Conservation (phyloP, 305 asterid species). For the Fraxinus latifolia region DNA sequence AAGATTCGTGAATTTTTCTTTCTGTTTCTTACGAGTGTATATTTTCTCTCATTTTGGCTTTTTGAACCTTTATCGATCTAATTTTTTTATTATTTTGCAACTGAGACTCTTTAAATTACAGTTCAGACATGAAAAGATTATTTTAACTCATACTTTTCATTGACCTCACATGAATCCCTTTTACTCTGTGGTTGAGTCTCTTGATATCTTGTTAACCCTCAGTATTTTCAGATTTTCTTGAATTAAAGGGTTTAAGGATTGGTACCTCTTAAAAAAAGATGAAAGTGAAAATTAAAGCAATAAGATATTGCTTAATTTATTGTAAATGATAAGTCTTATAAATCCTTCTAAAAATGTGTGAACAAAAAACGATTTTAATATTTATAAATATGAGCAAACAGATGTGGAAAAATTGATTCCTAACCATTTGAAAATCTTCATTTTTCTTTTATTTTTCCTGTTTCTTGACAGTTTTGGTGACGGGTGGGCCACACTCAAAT, state of each 20-base stretch:
- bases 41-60: neutral
- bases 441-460: neutral
- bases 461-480: neutral
- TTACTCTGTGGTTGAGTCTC: neutral
- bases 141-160: neutral
- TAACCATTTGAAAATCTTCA: neutral
- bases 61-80: conserved; percentile 15
- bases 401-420: neutral
- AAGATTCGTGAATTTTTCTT: conserved; percentile 33
- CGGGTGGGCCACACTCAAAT: neutral
- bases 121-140: neutral
- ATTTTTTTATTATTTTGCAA: conserved; percentile 19
- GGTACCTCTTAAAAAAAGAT: neutral
- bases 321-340: neutral
- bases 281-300: neutral
- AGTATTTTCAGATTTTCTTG: neutral
- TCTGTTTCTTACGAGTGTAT: conserved; percentile 18
- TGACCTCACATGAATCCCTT: neutral
- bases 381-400: neutral
- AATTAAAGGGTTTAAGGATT: neutral
- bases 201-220: neutral
- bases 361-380: neutral
- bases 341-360: neutral
- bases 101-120: neutral
- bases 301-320: neutral